Conservation (phyloP, 441 rosid genomes). For the Populus hybrid region DNA sequence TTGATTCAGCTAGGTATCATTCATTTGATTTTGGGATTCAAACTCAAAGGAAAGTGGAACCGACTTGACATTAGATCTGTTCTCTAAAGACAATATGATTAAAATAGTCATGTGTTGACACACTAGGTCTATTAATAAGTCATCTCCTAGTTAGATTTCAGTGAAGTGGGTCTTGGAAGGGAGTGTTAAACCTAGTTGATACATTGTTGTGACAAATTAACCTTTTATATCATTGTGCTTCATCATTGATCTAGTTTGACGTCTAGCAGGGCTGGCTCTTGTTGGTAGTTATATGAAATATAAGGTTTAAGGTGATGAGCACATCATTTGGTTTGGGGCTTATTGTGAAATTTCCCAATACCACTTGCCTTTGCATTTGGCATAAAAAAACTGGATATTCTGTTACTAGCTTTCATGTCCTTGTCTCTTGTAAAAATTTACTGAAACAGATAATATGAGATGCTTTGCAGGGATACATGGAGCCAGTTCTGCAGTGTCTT, state of each 20-base stretch:
- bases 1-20: background rate
- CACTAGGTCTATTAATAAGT: background rate
- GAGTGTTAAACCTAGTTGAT: background rate
- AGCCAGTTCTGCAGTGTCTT: constrained; percentile 73
- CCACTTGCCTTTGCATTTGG: constrained; percentile 11
- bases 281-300: background rate
- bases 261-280: background rate
- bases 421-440: background rate
- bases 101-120: background rate
- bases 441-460: constrained; percentile 27
- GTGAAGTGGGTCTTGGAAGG: background rate
- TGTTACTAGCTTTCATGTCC: background rate
- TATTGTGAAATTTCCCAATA: background rate
- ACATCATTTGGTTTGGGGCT: background rate
- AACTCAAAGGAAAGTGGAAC: constrained; percentile 6
- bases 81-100: background rate
- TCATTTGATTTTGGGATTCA: constrained; percentile 5
- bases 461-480: constrained; percentile 65
- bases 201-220: background rate
- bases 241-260: background rate
- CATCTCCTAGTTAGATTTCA: background rate
- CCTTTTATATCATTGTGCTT: background rate
- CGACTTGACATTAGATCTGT: constrained; percentile 14
- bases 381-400: background rate
- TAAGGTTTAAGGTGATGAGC: background rate